A percentile compares a stretch with the other conserved stretches of the same genome.
Conservation (phyloP, 768 basidiomycete genomes). For the Amanita rubescens region DNA sequence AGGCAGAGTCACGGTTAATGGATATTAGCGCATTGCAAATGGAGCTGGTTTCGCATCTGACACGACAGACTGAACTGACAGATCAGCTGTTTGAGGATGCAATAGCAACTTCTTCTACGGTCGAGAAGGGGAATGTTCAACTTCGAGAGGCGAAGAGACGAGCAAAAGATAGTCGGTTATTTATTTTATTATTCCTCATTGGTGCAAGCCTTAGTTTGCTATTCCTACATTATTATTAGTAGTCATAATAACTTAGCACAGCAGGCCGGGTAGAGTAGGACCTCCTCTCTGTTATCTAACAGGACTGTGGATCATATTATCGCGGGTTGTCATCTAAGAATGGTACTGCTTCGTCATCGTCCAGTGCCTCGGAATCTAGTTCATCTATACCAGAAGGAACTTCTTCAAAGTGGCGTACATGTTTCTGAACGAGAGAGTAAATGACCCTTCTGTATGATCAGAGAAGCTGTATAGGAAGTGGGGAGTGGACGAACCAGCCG, state of each 20-base stretch:
- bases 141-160: constrained; percentile 84
- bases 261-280: too few species aligned
- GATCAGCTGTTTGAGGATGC: constrained; percentile 95
- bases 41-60: constrained; percentile 83
- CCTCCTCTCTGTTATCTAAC: background rate
- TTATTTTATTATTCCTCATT: constrained; percentile 85
- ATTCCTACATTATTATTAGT: constrained; percentile 88
- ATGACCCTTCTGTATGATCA: constrained; percentile 41
- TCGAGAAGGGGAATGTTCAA: constrained; percentile 87
- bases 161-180: constrained; percentile 81
- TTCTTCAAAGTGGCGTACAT: constrained; percentile 48
- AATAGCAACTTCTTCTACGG: constrained; percentile 74
- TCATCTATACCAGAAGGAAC: constrained; percentile 42
- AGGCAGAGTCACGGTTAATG: constrained; percentile 84
- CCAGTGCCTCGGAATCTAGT: constrained; percentile 50
- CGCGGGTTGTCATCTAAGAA: constrained; percentile 29
- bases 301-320: background rate
- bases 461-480: background rate
- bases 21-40: constrained; percentile 93
- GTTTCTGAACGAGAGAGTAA: constrained; percentile 54
- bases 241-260: constrained; percentile 10
- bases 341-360: constrained; percentile 56
- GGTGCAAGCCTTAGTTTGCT: constrained; percentile 87
- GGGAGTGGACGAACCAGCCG: constrained; percentile 47
- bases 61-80: constrained; percentile 84